These are phyloP conservation scores for Xylaria telfairii DNA, from an alignment of 495 filamentous ascomycete species.

Conservation along the genomic window DNA sequence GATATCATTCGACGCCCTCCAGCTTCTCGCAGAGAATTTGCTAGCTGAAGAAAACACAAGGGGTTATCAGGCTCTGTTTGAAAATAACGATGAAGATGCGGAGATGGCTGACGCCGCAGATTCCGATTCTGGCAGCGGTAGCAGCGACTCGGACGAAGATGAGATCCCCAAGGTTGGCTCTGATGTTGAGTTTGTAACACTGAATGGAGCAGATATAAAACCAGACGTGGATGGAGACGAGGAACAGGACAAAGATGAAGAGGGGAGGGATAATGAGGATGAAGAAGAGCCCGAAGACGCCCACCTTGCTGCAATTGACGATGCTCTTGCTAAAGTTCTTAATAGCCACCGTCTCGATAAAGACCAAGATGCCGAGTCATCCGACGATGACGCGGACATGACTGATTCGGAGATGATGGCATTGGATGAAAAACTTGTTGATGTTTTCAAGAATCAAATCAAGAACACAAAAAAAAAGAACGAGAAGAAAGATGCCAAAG, in stretches of 20 bases:
- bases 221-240: slow-evolving; percentile 51
- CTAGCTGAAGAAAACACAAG: slow-evolving; percentile 78
- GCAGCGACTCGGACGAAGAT: slow-evolving; percentile 42
- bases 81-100: slow-evolving; percentile 69
- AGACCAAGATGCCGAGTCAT: slow-evolving; percentile 57
- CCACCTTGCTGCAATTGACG: slow-evolving; percentile 68
- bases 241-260: slow-evolving; percentile 53
- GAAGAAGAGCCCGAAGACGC: slow-evolving; percentile 44
- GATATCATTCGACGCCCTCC: slow-evolving; percentile 73
- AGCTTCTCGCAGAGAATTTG: slow-evolving; percentile 75
- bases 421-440: slow-evolving; percentile 78
- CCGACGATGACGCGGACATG: slow-evolving; percentile 76
- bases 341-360: slow-evolving; percentile 65
- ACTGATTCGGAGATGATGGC: slow-evolving; percentile 95
- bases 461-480: slow-evolving; percentile 68
- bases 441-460: slow-evolving; percentile 77
- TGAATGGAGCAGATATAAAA: slow-evolving; percentile 38
- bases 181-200: slow-evolving; percentile 53
- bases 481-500: slow-evolving; percentile 83
- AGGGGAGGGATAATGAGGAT: slow-evolving; percentile 47
- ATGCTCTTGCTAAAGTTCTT: slow-evolving; percentile 77
- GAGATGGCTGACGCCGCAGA: slow-evolving; percentile 51
- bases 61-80: slow-evolving; percentile 87
- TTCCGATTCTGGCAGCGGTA: slow-evolving; percentile 46
- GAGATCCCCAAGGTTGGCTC: slow-evolving; percentile 48